Evolutionary conservation across 768 basidiomycete species (phyloP), one percentile per base, ranked within the genome.

Genomic region (Wakefieldia striispora): DNA sequence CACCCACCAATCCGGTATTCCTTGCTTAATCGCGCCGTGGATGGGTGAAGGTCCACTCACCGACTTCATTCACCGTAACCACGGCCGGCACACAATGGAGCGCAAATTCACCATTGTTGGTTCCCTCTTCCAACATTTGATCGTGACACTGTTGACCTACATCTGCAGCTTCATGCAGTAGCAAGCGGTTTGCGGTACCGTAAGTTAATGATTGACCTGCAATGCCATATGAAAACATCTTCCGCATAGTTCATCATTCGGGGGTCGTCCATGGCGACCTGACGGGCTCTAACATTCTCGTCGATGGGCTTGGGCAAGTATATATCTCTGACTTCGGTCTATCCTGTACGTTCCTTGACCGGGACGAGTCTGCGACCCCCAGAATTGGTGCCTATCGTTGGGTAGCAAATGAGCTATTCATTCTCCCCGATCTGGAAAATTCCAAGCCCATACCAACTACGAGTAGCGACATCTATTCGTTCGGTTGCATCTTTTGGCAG

Each of bases 301-400:
- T 57, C 4, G 45, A 48, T 27, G 49, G 48, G 1, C 10, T 26
- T 31, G 55, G 50, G 1, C n/a, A 8, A n/a, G 36, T 43, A 31
- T 56, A 4, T 13, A 57, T 57, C 1, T 52, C 56, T n/a, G 55
- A 56, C 26, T 57, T 57, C 38, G 55, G 55, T 4, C 43, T 57
- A 6, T 47, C 56, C 1, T 45, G 37, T 26, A n/a, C 17, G 14
- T 44, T 37, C 36, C 39, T 21, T 16, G 45, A 56, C 1, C 19
- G 14, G 8, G 34, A 41, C 12, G 38, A 57, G 6, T 57, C 45
- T 1, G 41, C 41, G 21, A 41, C 41, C 10, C 51, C 55, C 13
- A 43, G 19, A 10, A 46, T 57, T 16, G 52, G 56, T 21, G 35
- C 56, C 17, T 19, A 31, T 17, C 45, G 49, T 0, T 57, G 54